Base-by-base conservation (phyloP, 2,329 filamentous ascomycete species). In the Colletotrichum sp. region DNA sequence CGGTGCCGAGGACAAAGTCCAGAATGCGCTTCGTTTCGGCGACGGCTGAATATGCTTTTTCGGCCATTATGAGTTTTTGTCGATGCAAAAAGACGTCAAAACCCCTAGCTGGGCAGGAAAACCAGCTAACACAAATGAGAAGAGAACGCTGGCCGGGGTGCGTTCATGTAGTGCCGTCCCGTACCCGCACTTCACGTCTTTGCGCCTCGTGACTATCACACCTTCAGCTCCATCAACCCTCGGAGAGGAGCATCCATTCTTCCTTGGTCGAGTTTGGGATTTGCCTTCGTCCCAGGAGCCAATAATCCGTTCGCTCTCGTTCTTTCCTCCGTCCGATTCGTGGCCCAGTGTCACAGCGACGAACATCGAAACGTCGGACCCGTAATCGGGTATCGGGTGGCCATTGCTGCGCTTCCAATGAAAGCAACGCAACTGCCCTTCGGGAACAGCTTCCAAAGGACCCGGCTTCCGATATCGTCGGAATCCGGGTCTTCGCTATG, bases 1-100 rank as follows among this genome's bases (percentile, higher is more conserved):
- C 80, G 12, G 75, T 64, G 9, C 77, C 66, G 32, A 85, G 81
- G 18, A 85, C 79, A 22, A 80, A 71, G 25, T 80, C 77, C 18
- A 82, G 70, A 36, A 83, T 80, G 4, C 71, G 69, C n/a, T 30
- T 48, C 16, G 78, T 78, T 73, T 83, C 82, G 4, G 77, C 76
- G 27, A 78, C 78, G 8, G 80, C 81, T 62, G 78, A 80, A 64
- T 81, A 82, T 15, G 25, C n/a, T 28, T n/a, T 56, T 18, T 32
- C 58, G 10, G 75, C 18, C 75, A 77, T 77, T 8, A 16, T 30
- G 52, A 13, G 18, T 22, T 62, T 52, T 52, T 52, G n/a, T 52
- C 43, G 43, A 52, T 52, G n/a, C 16, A 22, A 52, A 52, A 22
- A 22, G 12, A 22, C 43, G 43, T 52, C 43, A 25, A 62, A 34